Evolutionary conservation across 2,329 filamentous ascomycete genomes (phyloP).

Genomic region (Trichoderma aggressivum): DNA sequence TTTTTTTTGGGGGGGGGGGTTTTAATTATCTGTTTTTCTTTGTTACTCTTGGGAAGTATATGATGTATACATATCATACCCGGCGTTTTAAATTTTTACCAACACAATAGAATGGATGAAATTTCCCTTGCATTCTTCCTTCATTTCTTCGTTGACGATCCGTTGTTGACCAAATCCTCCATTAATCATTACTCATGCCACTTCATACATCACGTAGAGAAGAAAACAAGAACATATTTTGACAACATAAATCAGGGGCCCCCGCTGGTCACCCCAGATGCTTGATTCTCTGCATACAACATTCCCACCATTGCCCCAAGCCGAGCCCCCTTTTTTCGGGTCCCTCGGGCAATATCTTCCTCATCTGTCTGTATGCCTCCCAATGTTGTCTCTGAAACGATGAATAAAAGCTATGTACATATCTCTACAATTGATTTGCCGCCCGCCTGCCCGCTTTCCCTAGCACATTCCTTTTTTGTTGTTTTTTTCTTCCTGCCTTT

Average conservation of each 20-base stretch:
- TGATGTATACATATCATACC: slow-evolving; percentile 16
- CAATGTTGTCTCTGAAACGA: background rate
- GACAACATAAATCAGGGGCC: background rate
- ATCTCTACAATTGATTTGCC: slow-evolving; percentile 8
- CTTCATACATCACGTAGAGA: background rate
- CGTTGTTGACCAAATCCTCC: background rate
- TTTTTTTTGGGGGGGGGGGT: too few relatives aligned
- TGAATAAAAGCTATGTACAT: slow-evolving; percentile 18
- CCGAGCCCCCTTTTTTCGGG: background rate
- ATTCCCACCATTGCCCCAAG: background rate
- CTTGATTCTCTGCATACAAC: background rate
- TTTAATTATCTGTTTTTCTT: background rate
- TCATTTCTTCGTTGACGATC: background rate
- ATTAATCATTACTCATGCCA: background rate
- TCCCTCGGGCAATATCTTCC: background rate
- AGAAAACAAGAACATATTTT: background rate
- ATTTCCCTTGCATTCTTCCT: background rate
- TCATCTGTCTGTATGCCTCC: background rate
- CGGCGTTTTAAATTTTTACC: slow-evolving; percentile 8
- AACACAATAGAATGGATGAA: slow-evolving; percentile 14
- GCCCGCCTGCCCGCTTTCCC: background rate
- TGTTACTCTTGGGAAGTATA: slow-evolving; percentile 3
- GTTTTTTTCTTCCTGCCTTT: background rate
- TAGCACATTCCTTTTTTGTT: background rate
- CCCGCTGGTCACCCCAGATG: background rate